Conservation (phyloP, 2,329 filamentous ascomycete species). For the Neonectria sp. region DNA sequence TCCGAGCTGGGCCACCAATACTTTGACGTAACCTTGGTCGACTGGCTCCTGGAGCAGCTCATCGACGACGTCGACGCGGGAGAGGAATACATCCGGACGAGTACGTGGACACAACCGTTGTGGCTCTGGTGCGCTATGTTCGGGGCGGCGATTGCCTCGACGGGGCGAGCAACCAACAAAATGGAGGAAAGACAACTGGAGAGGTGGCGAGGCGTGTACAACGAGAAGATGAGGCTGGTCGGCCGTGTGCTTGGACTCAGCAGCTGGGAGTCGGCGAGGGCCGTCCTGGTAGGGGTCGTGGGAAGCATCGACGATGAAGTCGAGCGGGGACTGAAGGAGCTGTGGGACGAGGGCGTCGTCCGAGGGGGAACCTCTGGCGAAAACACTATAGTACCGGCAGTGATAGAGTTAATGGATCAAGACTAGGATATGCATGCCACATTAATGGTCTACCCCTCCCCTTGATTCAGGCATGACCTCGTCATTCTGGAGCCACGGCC, state of each 20-base stretch:
- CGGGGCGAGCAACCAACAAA: slow-evolving; percentile 54
- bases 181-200: slow-evolving; percentile 56
- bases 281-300: slow-evolving; percentile 55
- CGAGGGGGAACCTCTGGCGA: slow-evolving; percentile 33
- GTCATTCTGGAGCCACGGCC: slow-evolving; percentile 30
- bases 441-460: slow-evolving; percentile 27
- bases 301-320: slow-evolving; percentile 59
- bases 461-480: slow-evolving; percentile 16
- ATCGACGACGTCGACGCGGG: slow-evolving; percentile 60
- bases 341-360: slow-evolving; percentile 59
- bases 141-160: slow-evolving; percentile 58
- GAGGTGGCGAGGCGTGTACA: slow-evolving; percentile 56
- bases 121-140: slow-evolving; percentile 65
- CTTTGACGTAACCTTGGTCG: slow-evolving; percentile 60
- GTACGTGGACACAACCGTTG: slow-evolving; percentile 58
- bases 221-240: slow-evolving; percentile 58
- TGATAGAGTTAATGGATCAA: slow-evolving; percentile 46
- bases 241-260: slow-evolving; percentile 56
- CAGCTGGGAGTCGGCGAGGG: slow-evolving; percentile 57
- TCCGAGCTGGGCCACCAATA: slow-evolving; percentile 59
- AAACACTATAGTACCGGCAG: slow-evolving; percentile 39
- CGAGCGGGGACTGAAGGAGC: slow-evolving; percentile 56
- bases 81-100: slow-evolving; percentile 57
- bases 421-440: slow-evolving; percentile 40
- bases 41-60: slow-evolving; percentile 63